A percentile compares a stretch with the other conserved stretches of the same genome.
These are phyloP conservation scores for Fonsecaea nubica DNA, from an alignment of 2,329 filamentous ascomycete genomes.

Conservation along the genomic window DNA sequence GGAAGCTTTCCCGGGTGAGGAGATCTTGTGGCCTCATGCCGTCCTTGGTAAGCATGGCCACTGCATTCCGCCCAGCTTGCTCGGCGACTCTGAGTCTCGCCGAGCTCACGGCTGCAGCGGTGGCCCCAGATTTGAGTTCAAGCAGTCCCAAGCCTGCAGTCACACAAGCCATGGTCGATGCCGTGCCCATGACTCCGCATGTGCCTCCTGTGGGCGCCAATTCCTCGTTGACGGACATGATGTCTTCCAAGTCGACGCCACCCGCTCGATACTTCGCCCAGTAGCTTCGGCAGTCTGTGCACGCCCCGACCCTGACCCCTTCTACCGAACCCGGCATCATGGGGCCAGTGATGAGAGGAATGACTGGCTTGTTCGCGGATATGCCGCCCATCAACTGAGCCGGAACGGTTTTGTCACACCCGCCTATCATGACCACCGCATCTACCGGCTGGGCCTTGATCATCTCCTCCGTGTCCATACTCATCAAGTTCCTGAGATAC, in stretches of 20 bases:
- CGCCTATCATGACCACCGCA: slow-evolving; percentile 70
- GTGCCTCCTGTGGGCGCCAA: slow-evolving; percentile 69
- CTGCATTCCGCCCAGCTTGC: slow-evolving; percentile 59
- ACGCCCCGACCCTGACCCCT: slow-evolving; percentile 71
- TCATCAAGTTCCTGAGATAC: slow-evolving; percentile 77
- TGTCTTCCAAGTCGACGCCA: slow-evolving; percentile 73
- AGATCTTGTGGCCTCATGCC: slow-evolving; percentile 59
- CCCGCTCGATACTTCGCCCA: slow-evolving; percentile 74
- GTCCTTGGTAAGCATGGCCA: slow-evolving; percentile 55
- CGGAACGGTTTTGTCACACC: slow-evolving; percentile 76
- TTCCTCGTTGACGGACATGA: slow-evolving; percentile 73
- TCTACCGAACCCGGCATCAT: slow-evolving; percentile 73
- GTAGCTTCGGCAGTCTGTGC: slow-evolving; percentile 75
- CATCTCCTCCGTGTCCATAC: slow-evolving; percentile 83
- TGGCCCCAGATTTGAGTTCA: slow-evolving; percentile 57
- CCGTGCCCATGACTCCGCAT: slow-evolving; percentile 65
- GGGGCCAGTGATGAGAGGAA: slow-evolving; percentile 73
- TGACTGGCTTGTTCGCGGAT: slow-evolving; percentile 73
- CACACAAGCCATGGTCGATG: slow-evolving; percentile 64
- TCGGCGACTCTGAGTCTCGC: slow-evolving; percentile 61
- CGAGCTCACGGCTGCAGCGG: slow-evolving; percentile 61
- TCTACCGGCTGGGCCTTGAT: slow-evolving; percentile 74
- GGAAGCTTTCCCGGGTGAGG: slow-evolving; percentile 62
- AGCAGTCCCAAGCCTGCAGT: slow-evolving; percentile 61
- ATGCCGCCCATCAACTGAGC: slow-evolving; percentile 79